Base-by-base conservation (phyloP, 805 yeast genomes). In the Candida schatavii region DNA sequence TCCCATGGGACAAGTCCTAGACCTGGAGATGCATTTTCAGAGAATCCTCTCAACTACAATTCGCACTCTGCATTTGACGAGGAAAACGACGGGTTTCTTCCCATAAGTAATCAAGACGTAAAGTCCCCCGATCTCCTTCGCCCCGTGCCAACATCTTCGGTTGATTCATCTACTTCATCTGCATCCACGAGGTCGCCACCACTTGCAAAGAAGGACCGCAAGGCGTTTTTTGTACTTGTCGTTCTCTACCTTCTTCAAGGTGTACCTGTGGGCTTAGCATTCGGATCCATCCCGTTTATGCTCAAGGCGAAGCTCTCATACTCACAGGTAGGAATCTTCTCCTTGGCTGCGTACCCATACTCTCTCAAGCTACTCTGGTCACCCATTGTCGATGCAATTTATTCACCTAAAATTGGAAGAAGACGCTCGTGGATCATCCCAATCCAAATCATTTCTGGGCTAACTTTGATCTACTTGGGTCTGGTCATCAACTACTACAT, bases 371-470 rank as follows among this genome's bases (percentile, higher is more conserved):
- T 93, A 43, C 64, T 91, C 35, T 93, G 99, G 98, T 86, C 96
- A 11, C 99, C 99, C 0, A 76, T 93, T 14, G 97, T 93, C 7
- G 99, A 93, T 59, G 90, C 97, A 1, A 59, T 88, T 15, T 93
- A 83, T 57, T 74, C 72, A 45, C 70, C 70, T 20, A 68, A 62
- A 35, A 51, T 86, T 26, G 99, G 99, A 3, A 77, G 97, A 42
- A 71, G 99, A 52, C 75, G 88, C 55, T 80, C 91, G 9, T 93
- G 99, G 99, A 90, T 93, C 53, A 78, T 93, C 10, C 99, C 99
- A 0, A 82, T 91, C 34, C 99, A 93, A 62, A 62, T 81, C 3
- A 66, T 88, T n/a, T 83, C 90, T 13, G 89, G 95, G 0, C 19
- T 80, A 0, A 77, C 86, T 2, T 66, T 91, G 46, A 63, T 86